Conservation (phyloP, 2,329 filamentous ascomycete genomes). For the Neonectria faginata region DNA sequence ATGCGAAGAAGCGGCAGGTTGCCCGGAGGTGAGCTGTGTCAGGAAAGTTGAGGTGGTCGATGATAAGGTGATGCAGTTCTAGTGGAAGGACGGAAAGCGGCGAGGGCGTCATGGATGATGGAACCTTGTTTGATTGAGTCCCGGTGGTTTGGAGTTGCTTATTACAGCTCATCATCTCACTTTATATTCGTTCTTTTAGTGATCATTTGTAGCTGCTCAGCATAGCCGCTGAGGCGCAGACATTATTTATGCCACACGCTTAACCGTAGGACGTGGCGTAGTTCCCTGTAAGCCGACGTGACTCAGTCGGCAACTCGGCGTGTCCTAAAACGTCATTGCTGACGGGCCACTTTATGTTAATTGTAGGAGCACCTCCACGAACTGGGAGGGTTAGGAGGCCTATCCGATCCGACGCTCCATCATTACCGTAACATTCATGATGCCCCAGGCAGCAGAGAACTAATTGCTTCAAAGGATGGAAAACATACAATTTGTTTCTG, state of each 20-base stretch:
- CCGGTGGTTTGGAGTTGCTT: not conserved
- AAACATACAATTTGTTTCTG: conserved; percentile 27
- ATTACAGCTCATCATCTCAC: not conserved
- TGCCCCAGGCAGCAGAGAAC: too few species aligned
- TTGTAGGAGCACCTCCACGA: too few species aligned
- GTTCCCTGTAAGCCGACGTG: not conserved
- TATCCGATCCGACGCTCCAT: too few species aligned
- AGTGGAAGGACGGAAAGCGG: conserved; percentile 13
- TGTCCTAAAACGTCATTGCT: not conserved
- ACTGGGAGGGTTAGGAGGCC: too few species aligned
- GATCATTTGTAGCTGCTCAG: not conserved
- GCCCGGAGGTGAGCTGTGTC: conserved; percentile 23
- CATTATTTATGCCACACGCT: not conserved
- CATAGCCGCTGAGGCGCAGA: not conserved
- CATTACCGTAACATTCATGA: conserved; percentile 28
- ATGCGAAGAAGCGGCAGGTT: conserved; percentile 23
- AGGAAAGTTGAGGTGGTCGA: conserved; percentile 11
- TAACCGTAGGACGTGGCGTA: not conserved
- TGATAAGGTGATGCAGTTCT: conserved; percentile 14
- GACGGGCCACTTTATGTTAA: not conserved
- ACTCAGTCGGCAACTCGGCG: not conserved
- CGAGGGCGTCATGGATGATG: conserved; percentile 5
- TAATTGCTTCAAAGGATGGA: too few species aligned
- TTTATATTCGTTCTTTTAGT: not conserved
- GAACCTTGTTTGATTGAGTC: not conserved